Percentiles rank a stretch among this genome's conserved stretches.
These are phyloP conservation scores for Ophiostoma novo-ulmi DNA, from an alignment of 2,329 filamentous ascomycete genomes.

Conservation along the genomic window DNA sequence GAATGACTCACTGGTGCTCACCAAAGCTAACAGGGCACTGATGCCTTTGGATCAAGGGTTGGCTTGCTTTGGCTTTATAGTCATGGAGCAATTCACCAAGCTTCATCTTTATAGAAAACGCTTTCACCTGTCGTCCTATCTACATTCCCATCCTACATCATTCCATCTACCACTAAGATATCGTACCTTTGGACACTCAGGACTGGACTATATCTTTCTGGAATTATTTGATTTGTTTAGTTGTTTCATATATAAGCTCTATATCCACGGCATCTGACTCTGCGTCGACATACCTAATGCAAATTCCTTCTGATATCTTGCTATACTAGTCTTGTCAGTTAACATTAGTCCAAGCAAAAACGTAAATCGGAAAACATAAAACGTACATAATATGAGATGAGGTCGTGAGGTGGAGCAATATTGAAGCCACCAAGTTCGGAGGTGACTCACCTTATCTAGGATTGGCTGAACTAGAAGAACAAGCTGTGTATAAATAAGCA, in stretches of 20 bases:
- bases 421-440: background rate
- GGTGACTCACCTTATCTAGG: background rate
- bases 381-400: background rate
- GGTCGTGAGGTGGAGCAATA: background rate
- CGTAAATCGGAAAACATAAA: background rate
- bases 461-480: background rate
- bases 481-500: background rate
- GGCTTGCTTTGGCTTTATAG: too few relatives aligned
- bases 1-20: too few relatives aligned
- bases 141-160: too few relatives aligned
- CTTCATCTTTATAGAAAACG: too few relatives aligned
- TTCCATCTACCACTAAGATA: background rate
- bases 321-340: background rate
- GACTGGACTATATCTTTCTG: background rate
- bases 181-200: background rate
- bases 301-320: too few relatives aligned
- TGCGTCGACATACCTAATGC: background rate
- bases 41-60: too few relatives aligned
- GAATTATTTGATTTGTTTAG: background rate
- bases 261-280: background rate
- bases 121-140: too few relatives aligned
- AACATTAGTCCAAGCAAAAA: background rate
- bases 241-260: background rate
- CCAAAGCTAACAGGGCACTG: too few relatives aligned
- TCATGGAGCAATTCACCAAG: too few relatives aligned